Base-by-base conservation (phyloP, 768 basidiomycete species). In the Clavaria fumosa region DNA sequence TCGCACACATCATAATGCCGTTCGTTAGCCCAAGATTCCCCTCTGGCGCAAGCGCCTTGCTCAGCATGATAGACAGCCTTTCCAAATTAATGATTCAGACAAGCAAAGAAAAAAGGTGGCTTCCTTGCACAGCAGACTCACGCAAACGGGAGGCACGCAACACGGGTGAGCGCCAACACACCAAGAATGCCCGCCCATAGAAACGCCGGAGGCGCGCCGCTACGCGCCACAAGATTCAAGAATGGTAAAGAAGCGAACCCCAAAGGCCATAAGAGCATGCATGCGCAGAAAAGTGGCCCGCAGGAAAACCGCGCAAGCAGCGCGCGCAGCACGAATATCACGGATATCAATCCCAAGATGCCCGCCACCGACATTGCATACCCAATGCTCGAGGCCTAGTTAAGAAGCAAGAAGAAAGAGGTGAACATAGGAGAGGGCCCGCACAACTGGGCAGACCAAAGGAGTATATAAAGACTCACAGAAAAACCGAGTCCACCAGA, bases 51-150 rank as follows among this genome's bases (percentile, higher is more conserved):
- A 63, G 55, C 38, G 64, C 59, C 42, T 73, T 75, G 27, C 65
- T 58, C 11, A 78, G 58, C 33, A 79, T 53, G 61, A 76, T 67
- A 51, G 67, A 72, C 21, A 73, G 44, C 21, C 57, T 57, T 27
- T 27, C 34, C 41, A 20, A 31, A n/a, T n/a, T 23, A n/a, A n/a
- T n/a, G n/a, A n/a, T n/a, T n/a, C n/a, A n/a, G n/a, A n/a, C n/a
- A n/a, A n/a, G n/a, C n/a, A n/a, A n/a, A n/a, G n/a, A n/a, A 64
- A 64, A 14, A 74, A 74, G 31, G 77, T 76, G 50, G 70, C 57
- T 6, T 45, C 45, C 10, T 43, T 22, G n/a, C 14, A 23, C 19
- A 40, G 26, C 10, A 7, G 9, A 64, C 74, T 43, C 43, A 76
- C 74, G 70, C 65, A 48, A 61, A 77, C 4, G 67, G 63, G 17